phyloP scores from a whole-genome alignment of 2,329 filamentous ascomycete species.

The Pseudocercospora vitis region DNA sequence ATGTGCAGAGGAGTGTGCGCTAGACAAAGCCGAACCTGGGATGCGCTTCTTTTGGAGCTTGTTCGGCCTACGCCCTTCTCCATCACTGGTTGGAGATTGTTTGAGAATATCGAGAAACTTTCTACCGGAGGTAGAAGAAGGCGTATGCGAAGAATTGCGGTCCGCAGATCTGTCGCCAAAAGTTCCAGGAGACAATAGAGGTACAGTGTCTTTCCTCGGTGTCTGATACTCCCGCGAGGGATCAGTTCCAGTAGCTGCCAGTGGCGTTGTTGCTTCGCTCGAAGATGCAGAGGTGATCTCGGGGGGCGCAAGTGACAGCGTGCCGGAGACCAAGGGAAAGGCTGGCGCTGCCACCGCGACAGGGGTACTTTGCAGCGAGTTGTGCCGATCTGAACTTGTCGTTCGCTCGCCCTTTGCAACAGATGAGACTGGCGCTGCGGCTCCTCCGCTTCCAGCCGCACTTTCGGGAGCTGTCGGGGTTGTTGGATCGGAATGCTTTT shows the following conservation, averaged over 20 bases:
- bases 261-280: constrained; percentile 40
- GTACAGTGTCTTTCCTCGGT: constrained; percentile 40
- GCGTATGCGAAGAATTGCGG: constrained; percentile 31
- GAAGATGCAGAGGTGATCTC: constrained; percentile 43
- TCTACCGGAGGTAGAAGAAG: constrained; percentile 32
- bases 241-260: constrained; percentile 34
- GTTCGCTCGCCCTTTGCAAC: constrained; percentile 26
- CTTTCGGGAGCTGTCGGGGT: constrained; percentile 47
- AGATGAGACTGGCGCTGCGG: constrained; percentile 14
- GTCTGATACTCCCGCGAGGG: constrained; percentile 35
- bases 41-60: constrained; percentile 89
- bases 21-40: constrained; percentile 74
- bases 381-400: constrained; percentile 20
- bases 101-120: constrained; percentile 67
- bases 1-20: constrained; percentile 84
- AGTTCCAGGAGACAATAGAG: constrained; percentile 36
- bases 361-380: constrained; percentile 36
- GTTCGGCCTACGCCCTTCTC: constrained; percentile 67
- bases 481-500: constrained; percentile 55
- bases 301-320: constrained; percentile 34
- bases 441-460: constrained; percentile 16
- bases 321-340: not conserved
- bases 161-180: constrained; percentile 29
- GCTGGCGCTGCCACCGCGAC: constrained; percentile 34
- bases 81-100: constrained; percentile 61